phyloP scores from a whole-genome alignment of 2,329 filamentous ascomycete species.

The Fusarium neocosmosporiellum region DNA sequence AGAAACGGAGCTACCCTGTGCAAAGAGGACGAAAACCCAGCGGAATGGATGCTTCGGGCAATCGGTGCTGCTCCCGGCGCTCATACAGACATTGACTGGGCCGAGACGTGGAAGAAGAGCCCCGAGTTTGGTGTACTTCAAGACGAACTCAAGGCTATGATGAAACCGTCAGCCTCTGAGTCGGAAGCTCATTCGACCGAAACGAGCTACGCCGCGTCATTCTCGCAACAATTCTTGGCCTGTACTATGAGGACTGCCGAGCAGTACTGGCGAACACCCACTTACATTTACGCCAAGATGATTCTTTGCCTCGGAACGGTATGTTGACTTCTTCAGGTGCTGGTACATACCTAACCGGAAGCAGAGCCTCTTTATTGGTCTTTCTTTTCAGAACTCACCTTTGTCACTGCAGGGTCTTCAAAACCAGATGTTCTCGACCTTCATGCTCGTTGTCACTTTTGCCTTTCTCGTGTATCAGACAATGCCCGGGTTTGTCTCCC shows the following conservation, averaged over 20 bases:
- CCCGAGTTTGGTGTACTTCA: neutral
- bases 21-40: neutral
- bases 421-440: constrained; percentile 1
- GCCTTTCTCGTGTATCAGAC: constrained; percentile 53
- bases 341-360: neutral
- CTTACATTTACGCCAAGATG: constrained; percentile 66
- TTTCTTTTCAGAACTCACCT: neutral
- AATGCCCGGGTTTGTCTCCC: constrained; percentile 75
- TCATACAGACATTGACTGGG: neutral
- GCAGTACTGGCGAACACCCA: constrained; percentile 54
- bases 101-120: neutral
- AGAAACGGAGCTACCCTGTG: neutral
- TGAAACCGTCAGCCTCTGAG: neutral
- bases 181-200: neutral
- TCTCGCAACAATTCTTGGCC: constrained; percentile 51
- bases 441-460: neutral
- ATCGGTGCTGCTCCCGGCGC: neutral
- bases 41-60: neutral
- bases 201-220: constrained; percentile 55
- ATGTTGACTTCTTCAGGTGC: neutral
- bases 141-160: neutral
- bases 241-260: constrained; percentile 48
- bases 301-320: neutral
- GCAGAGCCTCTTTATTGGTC: neutral
- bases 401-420: neutral